Conservation (phyloP, 2,329 filamentous ascomycete genomes). For the Sporothrix dimorphospora region DNA sequence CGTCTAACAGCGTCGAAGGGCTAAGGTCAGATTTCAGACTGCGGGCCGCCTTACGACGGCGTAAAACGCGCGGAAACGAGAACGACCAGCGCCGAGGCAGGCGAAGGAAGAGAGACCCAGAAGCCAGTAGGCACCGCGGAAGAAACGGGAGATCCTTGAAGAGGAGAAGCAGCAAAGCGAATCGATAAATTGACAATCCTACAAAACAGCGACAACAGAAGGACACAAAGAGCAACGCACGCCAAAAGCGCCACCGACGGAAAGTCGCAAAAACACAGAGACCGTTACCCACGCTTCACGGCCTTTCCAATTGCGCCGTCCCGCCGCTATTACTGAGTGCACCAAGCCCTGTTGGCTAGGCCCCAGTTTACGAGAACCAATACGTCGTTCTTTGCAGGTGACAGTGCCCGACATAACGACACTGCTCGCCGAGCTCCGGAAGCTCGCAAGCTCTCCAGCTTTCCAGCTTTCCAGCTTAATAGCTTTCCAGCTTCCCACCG, state of each 20-base stretch:
- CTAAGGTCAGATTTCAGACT: not conserved
- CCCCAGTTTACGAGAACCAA: slow-evolving; percentile 12
- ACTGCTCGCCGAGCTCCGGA: not conserved
- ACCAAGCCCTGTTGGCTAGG: slow-evolving; percentile 14
- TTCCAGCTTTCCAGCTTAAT: not conserved
- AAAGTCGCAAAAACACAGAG: not conserved
- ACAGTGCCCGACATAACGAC: not conserved
- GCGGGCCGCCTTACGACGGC: not conserved
- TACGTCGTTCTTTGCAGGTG: not conserved
- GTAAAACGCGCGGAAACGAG: slow-evolving; percentile 11
- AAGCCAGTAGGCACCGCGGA: not conserved
- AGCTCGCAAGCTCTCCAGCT: not conserved
- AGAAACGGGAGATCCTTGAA: not conserved
- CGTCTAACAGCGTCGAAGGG: slow-evolving; percentile 1
- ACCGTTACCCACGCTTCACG: slow-evolving; percentile 5
- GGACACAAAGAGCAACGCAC: not conserved
- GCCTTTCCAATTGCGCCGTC: slow-evolving; percentile 17
- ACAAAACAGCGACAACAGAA: too few relatives aligned
- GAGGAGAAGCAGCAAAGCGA: not conserved
- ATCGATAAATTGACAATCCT: not conserved
- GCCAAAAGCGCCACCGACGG: slow-evolving; percentile 5
- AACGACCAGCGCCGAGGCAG: slow-evolving; percentile 15
- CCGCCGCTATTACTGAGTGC: slow-evolving; percentile 10
- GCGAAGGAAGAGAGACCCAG: slow-evolving; percentile 1
- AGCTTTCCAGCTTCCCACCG: not conserved